These are phyloP conservation scores for Fusarium anguioides DNA, from an alignment of 2,329 filamentous ascomycete genomes.

Conservation along the genomic window DNA sequence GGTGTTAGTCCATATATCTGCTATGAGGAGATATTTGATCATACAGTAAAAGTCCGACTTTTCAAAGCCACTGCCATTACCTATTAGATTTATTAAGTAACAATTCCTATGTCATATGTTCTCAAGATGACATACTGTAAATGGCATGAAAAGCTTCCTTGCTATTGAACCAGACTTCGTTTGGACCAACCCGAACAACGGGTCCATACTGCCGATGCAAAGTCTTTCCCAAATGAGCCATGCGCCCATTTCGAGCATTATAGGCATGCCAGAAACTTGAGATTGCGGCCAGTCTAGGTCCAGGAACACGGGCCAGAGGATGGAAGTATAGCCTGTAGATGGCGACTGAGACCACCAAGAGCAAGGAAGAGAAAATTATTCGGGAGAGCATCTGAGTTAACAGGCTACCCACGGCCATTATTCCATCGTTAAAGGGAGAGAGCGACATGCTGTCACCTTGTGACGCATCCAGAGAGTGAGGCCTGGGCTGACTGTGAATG, in stretches of 20 bases:
- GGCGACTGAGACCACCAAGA: slow-evolving; percentile 32
- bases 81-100: slow-evolving; percentile 43
- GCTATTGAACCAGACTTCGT: slow-evolving; percentile 65
- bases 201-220: slow-evolving; percentile 62
- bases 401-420: not conserved
- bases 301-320: slow-evolving; percentile 58
- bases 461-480: slow-evolving; percentile 21
- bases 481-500: not conserved
- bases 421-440: not conserved
- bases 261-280: slow-evolving; percentile 62
- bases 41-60: slow-evolving; percentile 66
- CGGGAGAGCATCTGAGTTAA: not conserved
- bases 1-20: not conserved
- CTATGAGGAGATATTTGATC: slow-evolving; percentile 17
- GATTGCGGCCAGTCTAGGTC: slow-evolving; percentile 59
- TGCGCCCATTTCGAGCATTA: slow-evolving; percentile 57
- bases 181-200: slow-evolving; percentile 63
- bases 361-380: slow-evolving; percentile 7
- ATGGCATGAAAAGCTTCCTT: slow-evolving; percentile 57
- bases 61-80: slow-evolving; percentile 59
- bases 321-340: slow-evolving; percentile 58
- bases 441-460: slow-evolving; percentile 15
- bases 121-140: slow-evolving; percentile 51
- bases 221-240: slow-evolving; percentile 54
- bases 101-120: not conserved